A percentile compares a stretch with the other conserved stretches of the same genome.
These are phyloP conservation scores for Tremella yokohamensis DNA, from an alignment of 768 basidiomycete genomes.

Conservation along the genomic window DNA sequence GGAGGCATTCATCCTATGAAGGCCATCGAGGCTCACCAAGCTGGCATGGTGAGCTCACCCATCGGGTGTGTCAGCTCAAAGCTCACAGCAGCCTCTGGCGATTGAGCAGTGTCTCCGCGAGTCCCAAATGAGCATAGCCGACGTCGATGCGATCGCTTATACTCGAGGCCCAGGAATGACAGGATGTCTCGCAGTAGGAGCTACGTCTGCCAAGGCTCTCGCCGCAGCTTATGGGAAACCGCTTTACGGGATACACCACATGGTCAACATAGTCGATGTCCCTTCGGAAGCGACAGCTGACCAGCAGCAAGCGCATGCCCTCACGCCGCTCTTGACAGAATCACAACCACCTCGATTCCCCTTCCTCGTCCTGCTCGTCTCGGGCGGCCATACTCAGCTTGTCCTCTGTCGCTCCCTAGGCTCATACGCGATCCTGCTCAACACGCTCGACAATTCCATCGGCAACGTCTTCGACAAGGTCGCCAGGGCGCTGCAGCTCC, in stretches of 20 bases:
- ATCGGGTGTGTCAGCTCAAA: conserved; percentile 11
- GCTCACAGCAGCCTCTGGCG: conserved; percentile 62
- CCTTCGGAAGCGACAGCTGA: neutral
- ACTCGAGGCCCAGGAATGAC: conserved; percentile 70
- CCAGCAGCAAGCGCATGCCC: conserved; percentile 81
- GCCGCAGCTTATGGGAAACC: conserved; percentile 75
- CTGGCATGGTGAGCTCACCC: conserved; percentile 62
- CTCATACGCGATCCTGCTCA: conserved; percentile 67
- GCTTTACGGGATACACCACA: conserved; percentile 87
- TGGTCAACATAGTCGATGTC: conserved; percentile 59
- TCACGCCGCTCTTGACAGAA: conserved; percentile 70
- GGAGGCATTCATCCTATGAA: conserved; percentile 54
- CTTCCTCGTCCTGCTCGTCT: conserved; percentile 81
- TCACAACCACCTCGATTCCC: conserved; percentile 62
- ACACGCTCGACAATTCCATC: conserved; percentile 69
- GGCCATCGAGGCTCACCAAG: conserved; percentile 74
- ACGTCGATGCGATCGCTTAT: conserved; percentile 83
- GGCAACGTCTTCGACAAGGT: conserved; percentile 83
- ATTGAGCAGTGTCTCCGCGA: conserved; percentile 66
- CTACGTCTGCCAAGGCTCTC: conserved; percentile 78
- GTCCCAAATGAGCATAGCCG: conserved; percentile 59
- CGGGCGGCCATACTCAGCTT: conserved; percentile 91
- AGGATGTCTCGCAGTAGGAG: conserved; percentile 73
- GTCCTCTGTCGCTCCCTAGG: conserved; percentile 64
- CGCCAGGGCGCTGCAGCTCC: conserved; percentile 65